Percentiles rank a stretch among this genome's conserved stretches.
Conservation (phyloP, 371 early-diverging fungal species). For the Mucor lusitanicus region DNA sequence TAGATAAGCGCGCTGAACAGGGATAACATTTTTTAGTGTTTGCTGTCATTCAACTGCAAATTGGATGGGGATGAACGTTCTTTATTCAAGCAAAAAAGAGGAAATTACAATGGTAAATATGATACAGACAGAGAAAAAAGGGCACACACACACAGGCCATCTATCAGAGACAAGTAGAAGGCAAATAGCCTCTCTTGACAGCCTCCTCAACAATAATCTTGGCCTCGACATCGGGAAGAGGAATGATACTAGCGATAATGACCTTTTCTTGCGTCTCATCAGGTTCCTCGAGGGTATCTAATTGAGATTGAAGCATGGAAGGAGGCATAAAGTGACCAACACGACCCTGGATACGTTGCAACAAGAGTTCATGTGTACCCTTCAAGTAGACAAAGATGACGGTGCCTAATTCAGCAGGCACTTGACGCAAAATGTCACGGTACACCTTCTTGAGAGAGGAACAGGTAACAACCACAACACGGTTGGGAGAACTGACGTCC, state of each 20-base stretch:
- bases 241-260: constrained; percentile 41
- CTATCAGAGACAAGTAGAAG: not conserved
- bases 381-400: constrained; percentile 66
- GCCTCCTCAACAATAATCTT: constrained; percentile 13
- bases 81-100: not conserved
- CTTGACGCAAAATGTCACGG: constrained; percentile 57
- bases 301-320: constrained; percentile 60
- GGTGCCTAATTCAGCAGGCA: constrained; percentile 28
- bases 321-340: constrained; percentile 59
- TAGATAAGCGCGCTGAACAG: not conserved
- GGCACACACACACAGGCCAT: too few species aligned
- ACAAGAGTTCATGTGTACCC: constrained; percentile 48
- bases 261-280: constrained; percentile 49
- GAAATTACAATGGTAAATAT: not conserved
- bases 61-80: too few species aligned
- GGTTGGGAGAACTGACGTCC: not conserved
- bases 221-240: constrained; percentile 15
- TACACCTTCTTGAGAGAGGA: constrained; percentile 65
- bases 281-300: constrained; percentile 61
- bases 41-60: not conserved
- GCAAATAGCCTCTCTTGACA: constrained; percentile 15
- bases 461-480: constrained; percentile 60
- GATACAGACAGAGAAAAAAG: not conserved
- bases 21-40: not conserved
- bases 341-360: constrained; percentile 47